Evolutionary conservation across 2,329 filamentous ascomycete genomes (phyloP), one percentile per base, ranked within the genome.

Genomic region (Fusarium sp.): DNA sequence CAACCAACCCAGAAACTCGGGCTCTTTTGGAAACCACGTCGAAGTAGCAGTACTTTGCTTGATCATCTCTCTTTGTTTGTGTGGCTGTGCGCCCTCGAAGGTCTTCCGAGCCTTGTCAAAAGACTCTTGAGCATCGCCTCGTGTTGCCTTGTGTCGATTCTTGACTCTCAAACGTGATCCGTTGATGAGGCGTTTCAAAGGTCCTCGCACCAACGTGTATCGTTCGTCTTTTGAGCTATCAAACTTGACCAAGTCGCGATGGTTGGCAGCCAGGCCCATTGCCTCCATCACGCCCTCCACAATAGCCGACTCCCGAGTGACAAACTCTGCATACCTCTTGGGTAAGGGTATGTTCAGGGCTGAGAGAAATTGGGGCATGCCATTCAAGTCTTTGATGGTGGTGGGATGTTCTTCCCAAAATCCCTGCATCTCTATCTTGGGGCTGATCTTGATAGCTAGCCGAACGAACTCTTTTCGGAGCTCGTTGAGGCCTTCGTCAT

Each of bases 241-340:
- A 19, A 82, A 82, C 51, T 81, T 82, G 62, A 82, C 79, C 6
- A 82, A 72, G 46, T 80, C 76, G 24, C 80, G 73, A 51, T 82
- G 80, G 21, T 77, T 78, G 26, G 73, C 72, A 2, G 77, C 78
- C 8, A 82, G 55, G 0, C 78, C 80, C 43, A 77, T 66, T 6
- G 74, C 67, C 7, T 78, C 75, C 40, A 77, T 74, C 5, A 65
- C 43, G 7, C 79, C 79, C 0, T 73, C 75, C 7, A 82, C 65
- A 1, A 74, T 79, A 10, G 80, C 79, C 0, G 80, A 82, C n/a
- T 81, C 77, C 43, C 73, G 69, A 1, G 73, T 79, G 2, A 82
- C 80, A 34, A 82, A 79, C 17, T 81, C 76, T 5, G 77, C 77
- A 30, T 74, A 69, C 28, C 76, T 73, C 54, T 76, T 75, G 5